phyloP scores from a whole-genome alignment of 2,329 filamentous ascomycete genomes.

The Penicillium fuscoglaucum region DNA sequence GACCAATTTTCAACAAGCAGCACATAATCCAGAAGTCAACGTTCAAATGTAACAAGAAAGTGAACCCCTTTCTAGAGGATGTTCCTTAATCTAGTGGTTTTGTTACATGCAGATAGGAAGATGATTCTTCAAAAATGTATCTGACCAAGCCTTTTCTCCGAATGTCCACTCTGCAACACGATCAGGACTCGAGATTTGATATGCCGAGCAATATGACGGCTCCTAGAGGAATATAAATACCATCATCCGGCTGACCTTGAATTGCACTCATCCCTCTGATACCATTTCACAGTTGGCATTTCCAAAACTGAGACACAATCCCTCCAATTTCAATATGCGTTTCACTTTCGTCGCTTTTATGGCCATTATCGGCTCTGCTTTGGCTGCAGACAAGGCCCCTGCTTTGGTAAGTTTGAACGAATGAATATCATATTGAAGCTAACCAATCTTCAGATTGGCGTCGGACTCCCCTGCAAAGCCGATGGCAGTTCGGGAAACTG shows the following conservation, averaged over 20 bases:
- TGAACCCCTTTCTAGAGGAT: not conserved
- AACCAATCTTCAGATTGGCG: not conserved
- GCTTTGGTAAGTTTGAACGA: not conserved
- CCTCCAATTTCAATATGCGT: not conserved
- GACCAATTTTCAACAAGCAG: not conserved
- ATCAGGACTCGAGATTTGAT: not conserved
- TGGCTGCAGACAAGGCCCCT: conserved; percentile 6
- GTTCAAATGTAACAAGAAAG: not conserved
- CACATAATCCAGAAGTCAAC: not conserved
- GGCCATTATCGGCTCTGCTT: not conserved
- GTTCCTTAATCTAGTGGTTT: not conserved
- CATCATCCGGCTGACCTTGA: no score
- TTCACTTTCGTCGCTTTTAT: conserved; percentile 1
- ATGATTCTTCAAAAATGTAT: not conserved
- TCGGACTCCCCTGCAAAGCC: not conserved
- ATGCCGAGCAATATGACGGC: not conserved
- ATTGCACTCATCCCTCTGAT: not conserved
- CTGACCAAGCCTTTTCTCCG: not conserved
- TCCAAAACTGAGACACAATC: not conserved
- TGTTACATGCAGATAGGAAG: not conserved
- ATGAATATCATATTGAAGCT: not conserved
- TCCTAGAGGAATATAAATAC: conserved; percentile 1
- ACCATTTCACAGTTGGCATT: not conserved
- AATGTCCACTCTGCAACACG: not conserved
- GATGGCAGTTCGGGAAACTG: conserved; percentile 9